Evolutionary conservation across 495 filamentous ascomycete species (phyloP), one percentile per base, ranked within the genome.

Genomic region (Trichoderma gamsii): DNA sequence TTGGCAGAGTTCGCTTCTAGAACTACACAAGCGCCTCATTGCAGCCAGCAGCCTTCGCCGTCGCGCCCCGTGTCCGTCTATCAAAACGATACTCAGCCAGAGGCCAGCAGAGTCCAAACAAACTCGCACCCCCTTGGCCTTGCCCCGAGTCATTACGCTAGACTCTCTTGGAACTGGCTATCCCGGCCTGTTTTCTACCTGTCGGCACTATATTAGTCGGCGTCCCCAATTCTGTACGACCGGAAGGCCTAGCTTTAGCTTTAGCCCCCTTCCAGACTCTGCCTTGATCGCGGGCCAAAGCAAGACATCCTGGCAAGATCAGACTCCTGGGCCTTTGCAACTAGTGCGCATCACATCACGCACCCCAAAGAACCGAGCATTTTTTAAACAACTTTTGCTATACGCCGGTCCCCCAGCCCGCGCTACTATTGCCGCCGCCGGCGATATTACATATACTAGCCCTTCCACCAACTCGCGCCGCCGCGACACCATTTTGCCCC

Each of bases 391-490:
- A 61, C 49, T 61, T 29, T 29, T 25, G 56, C 15, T 61, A 61
- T 61, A 61, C 56, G 25, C 56, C 56, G 56, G 23, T 29, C 15
- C 56, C 56, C 56, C 56, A 61, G 56, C n/a, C 56, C 56, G 56
- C 56, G 56, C 56, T 61, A 61, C 27, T 32, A 61, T 32, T 61
- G 56, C 56, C 56, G 56, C 56, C 56, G 56, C 56, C 56, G 56
- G 56, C 56, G 56, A 61, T 61, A 61, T 61, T 52, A 61, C 56
- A 61, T 61, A 61, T 61, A 61, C 56, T 61, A 61, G 49, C 49
- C 49, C 51, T 13, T 38, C 23, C 32, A 21, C 56, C n/a, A 11
- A 11, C 27, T 32, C 27, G 56, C 56, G 56, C 56, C 56, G 56
- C 56, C 56, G 56, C 23, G 56, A 61, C 56, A 61, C 49, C 49